Evolutionary conservation across 495 filamentous ascomycete species (phyloP).

Genomic region (Opeltia flavorubescens): DNA sequence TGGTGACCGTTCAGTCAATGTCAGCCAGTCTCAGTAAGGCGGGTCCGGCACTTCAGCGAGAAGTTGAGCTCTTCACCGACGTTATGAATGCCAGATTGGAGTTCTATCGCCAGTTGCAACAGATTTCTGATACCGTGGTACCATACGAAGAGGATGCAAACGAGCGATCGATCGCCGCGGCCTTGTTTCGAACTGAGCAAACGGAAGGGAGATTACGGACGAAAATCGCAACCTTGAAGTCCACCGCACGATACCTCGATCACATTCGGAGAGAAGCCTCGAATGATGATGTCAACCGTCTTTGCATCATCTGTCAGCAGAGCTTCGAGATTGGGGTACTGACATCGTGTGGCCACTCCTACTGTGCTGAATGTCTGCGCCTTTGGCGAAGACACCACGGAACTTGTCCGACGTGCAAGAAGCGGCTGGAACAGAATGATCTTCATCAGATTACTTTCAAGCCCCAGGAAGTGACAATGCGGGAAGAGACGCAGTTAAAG

Average conservation of each 20-base stretch:
- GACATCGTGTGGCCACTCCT: constrained; percentile 82
- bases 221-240: constrained; percentile 42
- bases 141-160: constrained; percentile 49
- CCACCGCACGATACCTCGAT: constrained; percentile 59
- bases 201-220: constrained; percentile 30
- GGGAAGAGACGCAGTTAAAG: constrained; percentile 34
- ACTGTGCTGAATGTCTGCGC: constrained; percentile 71
- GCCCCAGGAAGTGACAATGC: constrained; percentile 52
- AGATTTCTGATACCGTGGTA: constrained; percentile 71
- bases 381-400: constrained; percentile 54
- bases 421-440: constrained; percentile 40
- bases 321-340: constrained; percentile 65
- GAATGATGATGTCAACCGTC: constrained; percentile 37
- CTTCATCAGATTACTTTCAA: constrained; percentile 70
- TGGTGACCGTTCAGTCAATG: constrained; percentile 46
- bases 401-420: constrained; percentile 70
- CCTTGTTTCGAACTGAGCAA: constrained; percentile 24
- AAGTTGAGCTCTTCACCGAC: constrained; percentile 59
- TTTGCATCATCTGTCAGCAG: constrained; percentile 70
- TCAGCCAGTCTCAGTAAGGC: constrained; percentile 52
- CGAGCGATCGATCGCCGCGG: constrained; percentile 27
- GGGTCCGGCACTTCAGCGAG: constrained; percentile 45
- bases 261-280: constrained; percentile 44
- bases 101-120: constrained; percentile 79
- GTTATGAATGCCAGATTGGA: constrained; percentile 72